Conservation (phyloP, 2,329 filamentous ascomycete species). For the Stenocarpella maydis region DNA sequence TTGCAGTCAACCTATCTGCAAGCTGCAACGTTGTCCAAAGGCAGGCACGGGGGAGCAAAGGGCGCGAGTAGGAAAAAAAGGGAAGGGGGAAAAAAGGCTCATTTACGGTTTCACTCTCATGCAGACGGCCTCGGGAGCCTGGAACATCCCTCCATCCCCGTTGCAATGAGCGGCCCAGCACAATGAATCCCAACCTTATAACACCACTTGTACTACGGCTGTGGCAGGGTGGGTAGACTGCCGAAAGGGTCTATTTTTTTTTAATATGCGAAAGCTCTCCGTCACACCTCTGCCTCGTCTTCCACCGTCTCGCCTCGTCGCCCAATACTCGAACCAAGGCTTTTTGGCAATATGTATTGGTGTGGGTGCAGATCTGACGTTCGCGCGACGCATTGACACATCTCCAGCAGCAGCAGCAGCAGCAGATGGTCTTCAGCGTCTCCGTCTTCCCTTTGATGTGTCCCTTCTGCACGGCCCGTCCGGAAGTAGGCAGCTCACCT, state of each 20-base stretch:
- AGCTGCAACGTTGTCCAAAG: conserved; percentile 17
- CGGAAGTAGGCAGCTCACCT: background rate
- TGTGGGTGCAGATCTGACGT: conserved; percentile 8
- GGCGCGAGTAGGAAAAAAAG: too few species aligned
- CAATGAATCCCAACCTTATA: conserved; percentile 21
- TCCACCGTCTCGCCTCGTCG: background rate
- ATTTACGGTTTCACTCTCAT: conserved; percentile 15
- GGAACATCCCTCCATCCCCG: conserved; percentile 16
- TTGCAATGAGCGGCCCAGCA: conserved; percentile 22
- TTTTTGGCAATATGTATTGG: conserved; percentile 15
- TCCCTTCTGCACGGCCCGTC: background rate
- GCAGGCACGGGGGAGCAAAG: background rate
- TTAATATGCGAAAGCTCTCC: background rate
- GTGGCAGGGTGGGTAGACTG: too few species aligned
- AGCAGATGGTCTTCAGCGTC: background rate
- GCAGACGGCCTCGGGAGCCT: conserved; percentile 10
- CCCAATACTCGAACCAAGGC: conserved; percentile 6
- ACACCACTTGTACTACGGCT: too few species aligned
- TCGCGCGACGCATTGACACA: background rate
- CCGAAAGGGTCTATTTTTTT: too few species aligned
- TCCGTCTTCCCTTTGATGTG: background rate
- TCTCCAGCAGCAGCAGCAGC: background rate
- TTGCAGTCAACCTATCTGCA: background rate
- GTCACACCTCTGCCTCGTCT: background rate
- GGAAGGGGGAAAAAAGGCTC: background rate